Conservation (phyloP, 2,329 filamentous ascomycete species). For the Microcera coccophila region DNA sequence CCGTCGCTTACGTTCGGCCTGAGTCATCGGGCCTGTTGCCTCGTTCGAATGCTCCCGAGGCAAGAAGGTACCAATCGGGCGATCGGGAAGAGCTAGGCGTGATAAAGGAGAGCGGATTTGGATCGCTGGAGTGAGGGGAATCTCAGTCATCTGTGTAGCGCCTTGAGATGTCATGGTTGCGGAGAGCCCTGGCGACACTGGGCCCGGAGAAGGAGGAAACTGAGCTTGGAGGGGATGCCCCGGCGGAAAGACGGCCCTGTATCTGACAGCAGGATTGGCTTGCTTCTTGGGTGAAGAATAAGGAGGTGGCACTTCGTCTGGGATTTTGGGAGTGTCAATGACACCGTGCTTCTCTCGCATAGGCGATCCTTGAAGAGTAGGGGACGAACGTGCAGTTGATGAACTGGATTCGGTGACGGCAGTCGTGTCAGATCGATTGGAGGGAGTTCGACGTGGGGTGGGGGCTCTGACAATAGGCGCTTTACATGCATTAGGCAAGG, state of each 20-base stretch:
- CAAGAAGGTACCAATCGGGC: constrained; percentile 44
- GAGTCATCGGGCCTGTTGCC: constrained; percentile 40
- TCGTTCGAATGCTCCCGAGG: constrained; percentile 42
- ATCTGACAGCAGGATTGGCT: constrained; percentile 41
- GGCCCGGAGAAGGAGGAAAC: constrained; percentile 56
- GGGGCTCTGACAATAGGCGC: constrained; percentile 37
- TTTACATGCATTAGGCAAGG: constrained; percentile 19
- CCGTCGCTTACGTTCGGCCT: constrained; percentile 49
- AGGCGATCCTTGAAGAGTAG: constrained; percentile 10
- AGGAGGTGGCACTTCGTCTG: constrained; percentile 47
- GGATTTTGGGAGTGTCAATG: constrained; percentile 35
- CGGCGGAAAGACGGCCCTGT: constrained; percentile 57
- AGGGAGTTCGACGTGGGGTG: constrained; percentile 33
- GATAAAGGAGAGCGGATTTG: constrained; percentile 12
- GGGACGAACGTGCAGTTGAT: constrained; percentile 17
- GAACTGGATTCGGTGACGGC: constrained; percentile 13
- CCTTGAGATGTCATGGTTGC: constrained; percentile 60
- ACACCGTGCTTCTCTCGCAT: constrained; percentile 36
- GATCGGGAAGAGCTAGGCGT: constrained; percentile 38
- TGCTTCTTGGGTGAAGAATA: constrained; percentile 48
- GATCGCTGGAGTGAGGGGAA: constrained; percentile 48
- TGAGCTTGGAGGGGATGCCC: constrained; percentile 44
- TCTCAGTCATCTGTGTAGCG: constrained; percentile 56
- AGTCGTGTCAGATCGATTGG: constrained; percentile 22
- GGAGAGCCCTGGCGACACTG: constrained; percentile 59